Evolutionary conservation across 192 early-diverging fungal genomes (phyloP).

Genomic region (Backusella psychrophila): DNA sequence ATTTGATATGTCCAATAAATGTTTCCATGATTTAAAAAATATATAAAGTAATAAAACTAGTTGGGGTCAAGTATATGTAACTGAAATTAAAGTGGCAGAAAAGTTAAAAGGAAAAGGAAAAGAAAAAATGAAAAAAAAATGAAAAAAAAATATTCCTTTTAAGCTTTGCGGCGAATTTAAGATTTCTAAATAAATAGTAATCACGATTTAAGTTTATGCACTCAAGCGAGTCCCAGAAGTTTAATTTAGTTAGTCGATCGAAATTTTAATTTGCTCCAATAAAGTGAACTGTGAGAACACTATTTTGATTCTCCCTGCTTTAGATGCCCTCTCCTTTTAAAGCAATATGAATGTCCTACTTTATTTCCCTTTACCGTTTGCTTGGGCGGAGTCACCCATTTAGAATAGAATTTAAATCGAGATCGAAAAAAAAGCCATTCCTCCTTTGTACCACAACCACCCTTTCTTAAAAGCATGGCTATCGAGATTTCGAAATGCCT

Average conservation of each 20-base stretch:
- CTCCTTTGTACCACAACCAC: not conserved
- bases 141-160: not conserved
- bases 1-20: constrained; percentile 82
- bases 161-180: not conserved
- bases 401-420: not conserved
- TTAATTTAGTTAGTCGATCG: constrained; percentile 8
- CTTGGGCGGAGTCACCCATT: constrained; percentile 2
- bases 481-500: not conserved
- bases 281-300: constrained; percentile 6
- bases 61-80: not conserved
- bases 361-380: not conserved
- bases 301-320: constrained; percentile 3
- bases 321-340: not conserved
- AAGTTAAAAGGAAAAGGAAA: not conserved
- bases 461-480: not conserved
- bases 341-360: constrained; percentile 1
- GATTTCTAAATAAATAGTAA: constrained; percentile 3
- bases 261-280: constrained; percentile 10
- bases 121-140: not conserved
- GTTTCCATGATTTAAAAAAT: constrained; percentile 65
- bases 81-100: not conserved
- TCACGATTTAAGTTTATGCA: constrained; percentile 1
- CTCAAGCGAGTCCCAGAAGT: not conserved
- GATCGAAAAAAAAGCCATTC: not conserved
- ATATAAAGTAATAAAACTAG: not conserved